Evolutionary conservation across 768 basidiomycete species (phyloP), one percentile per base, ranked within the genome.

Genomic region (Lentinula guzmanii): DNA sequence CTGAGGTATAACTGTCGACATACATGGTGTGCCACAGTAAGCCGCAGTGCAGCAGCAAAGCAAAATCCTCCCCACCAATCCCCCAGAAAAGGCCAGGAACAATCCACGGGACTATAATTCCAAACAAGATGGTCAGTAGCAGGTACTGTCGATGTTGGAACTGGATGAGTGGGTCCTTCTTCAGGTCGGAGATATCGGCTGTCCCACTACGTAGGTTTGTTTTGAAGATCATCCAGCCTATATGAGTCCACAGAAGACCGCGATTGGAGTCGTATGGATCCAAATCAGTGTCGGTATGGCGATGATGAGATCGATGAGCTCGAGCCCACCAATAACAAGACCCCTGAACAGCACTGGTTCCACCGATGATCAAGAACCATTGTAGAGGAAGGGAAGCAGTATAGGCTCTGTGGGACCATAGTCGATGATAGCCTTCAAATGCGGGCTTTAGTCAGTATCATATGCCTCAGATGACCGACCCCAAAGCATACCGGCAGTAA

Each of bases 301-400:
- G 85, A 70, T 91, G 90, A 69, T 91, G 90, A 37, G 90, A 89
- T 61, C 91, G 86, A 72, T 94, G 91, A 7, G 87, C 83, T 53
- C 88, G 82, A 15, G 88, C 84, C 91, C 91, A 94, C 90, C 91
- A 94, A 69, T 83, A 86, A 73, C 90, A 90, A 13, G 91, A 93
- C 0, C 91, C 91, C 74, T 94, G 87, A 3, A 92, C 90, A 3
- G 91, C 90, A 69, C 91, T 92, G 35, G 87, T 84, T 7, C 91
- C 91, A 2, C 87, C 90, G 51, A 84, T 76, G 8, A 91, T 79
- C 37, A 93, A 79, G 69, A 86, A 82, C 53, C 85, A 73, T 69
- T 90, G 89, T 15, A 94, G 80, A 33, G 85, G 82, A n/a, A 77
- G 71, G 41, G 85, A 84, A 4, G 91, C 91, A 62, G 88, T 86